Percentiles rank a stretch among this genome's conserved stretches.
These are phyloP conservation scores for Tetraselmis chui DNA, from an alignment of 139 green algal species.

Conservation along the genomic window DNA sequence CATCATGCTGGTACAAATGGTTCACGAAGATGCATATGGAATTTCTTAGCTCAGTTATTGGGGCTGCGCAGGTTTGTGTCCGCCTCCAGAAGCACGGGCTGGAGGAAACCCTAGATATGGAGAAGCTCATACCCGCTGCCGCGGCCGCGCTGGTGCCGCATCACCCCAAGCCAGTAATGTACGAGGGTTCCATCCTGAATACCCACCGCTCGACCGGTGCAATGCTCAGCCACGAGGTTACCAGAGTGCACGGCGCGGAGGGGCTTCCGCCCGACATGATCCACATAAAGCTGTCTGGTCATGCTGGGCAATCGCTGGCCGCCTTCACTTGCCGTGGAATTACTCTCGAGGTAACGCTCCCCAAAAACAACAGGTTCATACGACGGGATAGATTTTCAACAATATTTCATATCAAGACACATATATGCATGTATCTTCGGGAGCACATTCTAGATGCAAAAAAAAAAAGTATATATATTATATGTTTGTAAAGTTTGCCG, in stretches of 20 bases:
- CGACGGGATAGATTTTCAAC: too few relatives aligned
- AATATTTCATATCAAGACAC: too few relatives aligned
- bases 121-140: slow-evolving; percentile 63
- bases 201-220: slow-evolving; percentile 65
- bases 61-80: slow-evolving; percentile 29
- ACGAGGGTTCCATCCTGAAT: slow-evolving; percentile 77
- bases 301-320: slow-evolving; percentile 83
- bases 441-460: too few relatives aligned
- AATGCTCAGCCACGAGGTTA: slow-evolving; percentile 81
- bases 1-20: too few relatives aligned
- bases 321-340: slow-evolving; percentile 77
- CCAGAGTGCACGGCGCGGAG: slow-evolving; percentile 63
- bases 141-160: slow-evolving; percentile 44
- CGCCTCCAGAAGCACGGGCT: slow-evolving; percentile 75
- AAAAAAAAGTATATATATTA: too few relatives aligned
- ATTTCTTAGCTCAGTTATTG: too few relatives aligned
- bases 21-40: slow-evolving; percentile 47
- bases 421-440: too few relatives aligned
- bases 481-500: too few relatives aligned
- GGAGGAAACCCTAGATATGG: slow-evolving; percentile 68
- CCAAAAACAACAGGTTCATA: too few relatives aligned
- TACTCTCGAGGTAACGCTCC: slow-evolving; percentile 73
- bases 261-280: slow-evolving; percentile 84
- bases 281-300: slow-evolving; percentile 78
- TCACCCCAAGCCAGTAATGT: slow-evolving; percentile 44